A percentile compares a stretch with the other conserved stretches of the same genome.
Conservation (phyloP, 2,329 filamentous ascomycete species). For the Metarhizium sp. region DNA sequence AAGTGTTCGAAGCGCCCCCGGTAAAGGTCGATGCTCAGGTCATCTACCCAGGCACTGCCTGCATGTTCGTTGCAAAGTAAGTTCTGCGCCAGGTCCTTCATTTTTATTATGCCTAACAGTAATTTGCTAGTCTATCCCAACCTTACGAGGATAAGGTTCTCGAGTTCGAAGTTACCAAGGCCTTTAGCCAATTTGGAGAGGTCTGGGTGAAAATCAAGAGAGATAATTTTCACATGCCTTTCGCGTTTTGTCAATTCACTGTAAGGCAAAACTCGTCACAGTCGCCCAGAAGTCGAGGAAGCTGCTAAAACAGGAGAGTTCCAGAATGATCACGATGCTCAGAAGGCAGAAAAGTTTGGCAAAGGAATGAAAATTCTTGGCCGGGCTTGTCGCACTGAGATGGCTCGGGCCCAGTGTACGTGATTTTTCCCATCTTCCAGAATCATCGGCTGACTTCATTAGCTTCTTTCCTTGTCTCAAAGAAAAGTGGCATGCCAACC, state of each 20-base stretch:
- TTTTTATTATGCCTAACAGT: background rate
- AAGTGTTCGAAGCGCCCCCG: slow-evolving; percentile 3
- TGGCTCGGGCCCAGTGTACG: slow-evolving; percentile 50
- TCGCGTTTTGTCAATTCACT: slow-evolving; percentile 55
- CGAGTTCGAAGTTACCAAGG: slow-evolving; percentile 39
- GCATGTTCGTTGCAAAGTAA: slow-evolving; percentile 60
- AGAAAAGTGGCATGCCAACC: slow-evolving; percentile 22
- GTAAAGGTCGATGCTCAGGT: slow-evolving; percentile 37
- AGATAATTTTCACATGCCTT: slow-evolving; percentile 48
- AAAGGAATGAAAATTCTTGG: slow-evolving; percentile 41
- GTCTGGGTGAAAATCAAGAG: slow-evolving; percentile 57
- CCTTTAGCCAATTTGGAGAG: slow-evolving; percentile 44
- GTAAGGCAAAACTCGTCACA: slow-evolving; percentile 27
- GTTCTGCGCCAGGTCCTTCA: slow-evolving; percentile 15
- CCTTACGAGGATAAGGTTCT: slow-evolving; percentile 39
- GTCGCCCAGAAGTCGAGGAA: background rate
- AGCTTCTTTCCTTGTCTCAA: slow-evolving; percentile 43
- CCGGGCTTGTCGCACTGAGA: slow-evolving; percentile 50
- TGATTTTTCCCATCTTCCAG: slow-evolving; percentile 20
- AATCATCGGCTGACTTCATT: slow-evolving; percentile 13
- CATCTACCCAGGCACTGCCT: slow-evolving; percentile 44
- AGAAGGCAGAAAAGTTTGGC: slow-evolving; percentile 35
- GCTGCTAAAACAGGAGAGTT: background rate
- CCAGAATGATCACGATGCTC: slow-evolving; percentile 40
- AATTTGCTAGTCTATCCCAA: slow-evolving; percentile 38